Base-by-base conservation (phyloP, 768 basidiomycete species). In the Hysterangium stoloniferum region DNA sequence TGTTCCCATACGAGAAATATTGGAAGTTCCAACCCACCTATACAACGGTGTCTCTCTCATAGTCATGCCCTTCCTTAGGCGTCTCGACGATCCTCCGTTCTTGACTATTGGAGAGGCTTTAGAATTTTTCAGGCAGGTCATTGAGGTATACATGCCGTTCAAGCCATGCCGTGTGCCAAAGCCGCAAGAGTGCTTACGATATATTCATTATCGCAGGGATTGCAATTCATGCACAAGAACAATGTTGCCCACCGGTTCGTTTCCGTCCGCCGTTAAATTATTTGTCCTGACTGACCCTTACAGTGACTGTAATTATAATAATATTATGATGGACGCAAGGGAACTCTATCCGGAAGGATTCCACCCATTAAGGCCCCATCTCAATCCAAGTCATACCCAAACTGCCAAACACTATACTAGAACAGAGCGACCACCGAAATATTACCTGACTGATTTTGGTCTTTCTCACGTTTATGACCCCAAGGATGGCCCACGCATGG, bases 371-470 rank as follows among this genome's bases (percentile, higher is more conserved):
- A 22, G 19, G 17, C 34, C 11, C 3, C 4, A 45, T 15, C 41
- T 57, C 57, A 56, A 59, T 43, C 52, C 55, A 1, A 60, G 68
- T 22, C 54, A 54, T 22, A 55, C 47, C 2, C 57, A 62, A 0
- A 25, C 9, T 6, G 63, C 62, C 0, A 63, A 58, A 3, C 56
- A 61, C 29, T 60, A 48, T 31, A 65, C 61, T 0, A 65, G 68
- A 17, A 69, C 67, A 4, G 42, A 53, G 11, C 52, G 53, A 1
- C 65, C 67, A 0, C 54, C 56, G 0, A 65, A 62, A 40, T 71
- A 71, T 46, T 67, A 59, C 35, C 47, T 68, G 37, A 70, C 69
- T 25, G 69, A 70, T 45, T 69, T 70, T 11, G 68, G 67, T 0
- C 34, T 71, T 1, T 69, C 70, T 0, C 48, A 59, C 1, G 55